Conservation (phyloP, 352 stramenopile genomes). For the Phytophthora melonis region DNA sequence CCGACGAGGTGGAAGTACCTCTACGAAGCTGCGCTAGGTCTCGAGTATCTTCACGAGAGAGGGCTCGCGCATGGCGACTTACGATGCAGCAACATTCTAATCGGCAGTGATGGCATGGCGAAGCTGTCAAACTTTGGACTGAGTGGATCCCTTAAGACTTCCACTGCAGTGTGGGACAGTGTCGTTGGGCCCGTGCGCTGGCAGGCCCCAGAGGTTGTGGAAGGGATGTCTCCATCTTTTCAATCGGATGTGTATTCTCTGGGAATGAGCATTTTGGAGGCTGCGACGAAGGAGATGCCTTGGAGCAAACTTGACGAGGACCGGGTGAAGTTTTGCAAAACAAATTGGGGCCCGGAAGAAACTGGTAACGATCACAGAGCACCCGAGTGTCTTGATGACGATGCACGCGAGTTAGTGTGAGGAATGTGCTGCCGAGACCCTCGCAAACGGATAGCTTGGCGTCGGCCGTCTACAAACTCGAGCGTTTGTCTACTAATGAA, state of each 20-base stretch:
- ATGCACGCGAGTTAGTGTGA: constrained; percentile 3
- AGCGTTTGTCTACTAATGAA: neutral
- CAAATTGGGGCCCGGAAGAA: too few species aligned
- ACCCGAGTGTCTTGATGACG: too few species aligned
- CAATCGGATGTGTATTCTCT: too few species aligned
- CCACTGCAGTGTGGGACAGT: too few species aligned
- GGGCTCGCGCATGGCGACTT: constrained; percentile 30
- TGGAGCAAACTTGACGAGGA: too few species aligned
- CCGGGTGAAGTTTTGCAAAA: too few species aligned
- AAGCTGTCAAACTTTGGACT: constrained; percentile 46
- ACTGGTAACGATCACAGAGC: too few species aligned
- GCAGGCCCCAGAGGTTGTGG: constrained; percentile 11
- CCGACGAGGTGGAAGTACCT: constrained; percentile 10
- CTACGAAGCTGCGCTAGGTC: constrained; percentile 17
- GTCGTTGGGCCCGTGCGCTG: constrained; percentile 7
- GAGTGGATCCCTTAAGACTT: neutral
- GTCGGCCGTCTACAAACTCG: constrained; percentile 1
- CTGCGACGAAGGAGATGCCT: too few species aligned
- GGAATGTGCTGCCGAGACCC: constrained; percentile 3
- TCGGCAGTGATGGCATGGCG: constrained; percentile 22
- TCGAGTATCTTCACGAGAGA: constrained; percentile 13
- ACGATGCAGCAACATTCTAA: constrained; percentile 40
- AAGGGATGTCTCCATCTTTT: too few species aligned
- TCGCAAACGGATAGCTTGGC: neutral
- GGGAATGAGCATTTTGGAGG: too few species aligned